phyloP scores from a whole-genome alignment of 2,329 filamentous ascomycete genomes.

The Calonectria crousiana region DNA sequence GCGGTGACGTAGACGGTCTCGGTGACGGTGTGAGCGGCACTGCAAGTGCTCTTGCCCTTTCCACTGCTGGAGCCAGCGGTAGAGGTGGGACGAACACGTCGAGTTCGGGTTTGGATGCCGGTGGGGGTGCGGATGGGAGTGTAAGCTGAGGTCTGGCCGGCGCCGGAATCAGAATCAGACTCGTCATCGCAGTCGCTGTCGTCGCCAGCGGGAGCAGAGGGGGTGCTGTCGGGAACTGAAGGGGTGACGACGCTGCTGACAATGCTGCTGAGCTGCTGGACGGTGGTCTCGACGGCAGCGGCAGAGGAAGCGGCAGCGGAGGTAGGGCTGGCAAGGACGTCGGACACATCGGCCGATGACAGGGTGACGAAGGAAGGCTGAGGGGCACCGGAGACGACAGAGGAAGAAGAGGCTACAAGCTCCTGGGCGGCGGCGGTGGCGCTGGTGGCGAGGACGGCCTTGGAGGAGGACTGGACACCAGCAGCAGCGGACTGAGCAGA shows the following conservation, averaged over 20 bases:
- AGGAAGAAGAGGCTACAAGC: neutral
- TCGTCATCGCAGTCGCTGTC: conserved; percentile 27
- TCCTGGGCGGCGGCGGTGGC: neutral
- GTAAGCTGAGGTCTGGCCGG: conserved; percentile 18
- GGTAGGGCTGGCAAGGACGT: conserved; percentile 29
- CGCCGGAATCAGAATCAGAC: conserved; percentile 4
- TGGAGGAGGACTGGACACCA: conserved; percentile 8
- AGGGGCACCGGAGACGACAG: conserved; percentile 25
- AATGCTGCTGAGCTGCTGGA: conserved; percentile 22
- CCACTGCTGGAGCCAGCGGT: conserved; percentile 16
- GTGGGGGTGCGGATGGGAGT: conserved; percentile 28
- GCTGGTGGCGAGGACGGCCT: conserved; percentile 1
- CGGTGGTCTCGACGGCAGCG: conserved; percentile 14
- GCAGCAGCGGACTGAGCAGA: conserved; percentile 12
- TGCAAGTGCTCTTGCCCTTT: conserved; percentile 25
- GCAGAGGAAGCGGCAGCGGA: conserved; percentile 16
- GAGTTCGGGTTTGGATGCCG: conserved; percentile 27
- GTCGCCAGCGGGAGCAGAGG: conserved; percentile 9
- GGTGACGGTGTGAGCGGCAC: conserved; percentile 31
- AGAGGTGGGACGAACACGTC: conserved; percentile 26
- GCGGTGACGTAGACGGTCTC: conserved; percentile 42
- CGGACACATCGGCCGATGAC: conserved; percentile 25
- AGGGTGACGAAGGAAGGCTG: conserved; percentile 35
- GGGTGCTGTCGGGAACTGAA: neutral
- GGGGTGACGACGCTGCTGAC: conserved; percentile 24